These are phyloP conservation scores for Phytophthora niederhauseri DNA, from an alignment of 352 stramenopile species.

Conservation along the genomic window DNA sequence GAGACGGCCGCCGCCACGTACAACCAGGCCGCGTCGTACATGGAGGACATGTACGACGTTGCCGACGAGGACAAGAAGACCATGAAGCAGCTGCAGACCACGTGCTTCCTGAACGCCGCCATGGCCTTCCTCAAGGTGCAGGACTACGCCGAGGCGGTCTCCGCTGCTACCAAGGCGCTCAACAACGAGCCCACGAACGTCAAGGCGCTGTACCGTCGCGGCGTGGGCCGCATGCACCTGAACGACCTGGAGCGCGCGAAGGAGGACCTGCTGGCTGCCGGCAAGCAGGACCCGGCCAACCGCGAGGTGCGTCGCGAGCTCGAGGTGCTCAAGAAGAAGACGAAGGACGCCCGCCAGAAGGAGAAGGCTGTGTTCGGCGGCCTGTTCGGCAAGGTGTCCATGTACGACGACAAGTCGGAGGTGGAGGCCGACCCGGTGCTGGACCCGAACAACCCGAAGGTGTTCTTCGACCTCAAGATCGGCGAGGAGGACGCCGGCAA, in stretches of 20 bases:
- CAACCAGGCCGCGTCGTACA: constrained; percentile 75
- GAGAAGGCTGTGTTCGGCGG: constrained; percentile 97
- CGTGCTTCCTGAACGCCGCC: constrained; percentile 93
- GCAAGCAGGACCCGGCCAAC: constrained; percentile 83
- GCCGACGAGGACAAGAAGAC: constrained; percentile 83
- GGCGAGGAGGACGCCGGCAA: constrained; percentile 88
- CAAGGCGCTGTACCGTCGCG: constrained; percentile 88
- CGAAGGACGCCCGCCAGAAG: constrained; percentile 93
- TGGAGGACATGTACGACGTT: constrained; percentile 90
- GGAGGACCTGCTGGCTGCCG: constrained; percentile 85
- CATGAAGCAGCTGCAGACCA: constrained; percentile 90
- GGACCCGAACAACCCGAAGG: constrained; percentile 94
- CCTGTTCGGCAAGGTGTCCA: constrained; percentile 96
- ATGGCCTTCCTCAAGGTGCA: constrained; percentile 96
- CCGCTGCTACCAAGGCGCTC: constrained; percentile 76
- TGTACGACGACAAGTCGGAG: constrained; percentile 97
- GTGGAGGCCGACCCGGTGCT: constrained; percentile 64
- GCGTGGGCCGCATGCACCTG: constrained; percentile 81
- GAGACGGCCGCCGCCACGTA: constrained; percentile 88
- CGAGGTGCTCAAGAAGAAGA: constrained; percentile 80
- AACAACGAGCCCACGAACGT: constrained; percentile 84
- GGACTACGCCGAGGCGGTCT: constrained; percentile 90
- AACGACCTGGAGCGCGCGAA: constrained; percentile 90
- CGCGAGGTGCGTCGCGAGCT: constrained; percentile 82
- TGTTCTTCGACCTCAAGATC: constrained; percentile 98